A percentile compares a stretch with the other conserved stretches of the same genome.
These are phyloP conservation scores for Populus pruinosa DNA, from an alignment of 345 rosid species.

Conservation along the genomic window DNA sequence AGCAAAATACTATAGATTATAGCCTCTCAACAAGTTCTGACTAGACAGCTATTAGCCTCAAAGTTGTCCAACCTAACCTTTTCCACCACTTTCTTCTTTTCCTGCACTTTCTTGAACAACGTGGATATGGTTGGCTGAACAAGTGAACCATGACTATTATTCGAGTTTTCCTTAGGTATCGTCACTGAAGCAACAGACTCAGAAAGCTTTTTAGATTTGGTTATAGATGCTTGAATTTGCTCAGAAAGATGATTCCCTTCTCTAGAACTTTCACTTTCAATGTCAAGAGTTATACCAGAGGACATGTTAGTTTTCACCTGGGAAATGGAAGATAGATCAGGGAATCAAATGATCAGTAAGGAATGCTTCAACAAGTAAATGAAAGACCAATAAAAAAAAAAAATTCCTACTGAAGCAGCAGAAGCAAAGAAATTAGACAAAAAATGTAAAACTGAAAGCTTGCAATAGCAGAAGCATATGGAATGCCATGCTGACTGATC, in stretches of 20 bases:
- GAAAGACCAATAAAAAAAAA: not conserved
- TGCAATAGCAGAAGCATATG: not conserved
- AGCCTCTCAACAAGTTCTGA: not conserved
- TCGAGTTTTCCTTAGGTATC: conserved; percentile 32
- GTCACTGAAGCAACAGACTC: conserved; percentile 26
- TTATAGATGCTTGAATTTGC: conserved; percentile 19
- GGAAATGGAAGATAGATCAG: conserved; percentile 1
- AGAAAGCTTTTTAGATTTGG: conserved; percentile 28
- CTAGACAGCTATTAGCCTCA: not conserved
- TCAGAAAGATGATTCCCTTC: conserved; percentile 16
- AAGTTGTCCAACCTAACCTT: conserved; percentile 35
- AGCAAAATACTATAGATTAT: not conserved
- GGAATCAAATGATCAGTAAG: conserved; percentile 8
- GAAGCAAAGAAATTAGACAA: conserved; percentile 8
- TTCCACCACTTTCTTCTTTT: conserved; percentile 39
- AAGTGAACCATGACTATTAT: conserved; percentile 42
- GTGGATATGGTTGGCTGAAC: conserved; percentile 77
- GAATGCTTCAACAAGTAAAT: not conserved
- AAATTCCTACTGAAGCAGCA: not conserved
- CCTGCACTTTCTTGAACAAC: conserved; percentile 49
- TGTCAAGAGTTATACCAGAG: conserved; percentile 10
- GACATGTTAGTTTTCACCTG: conserved; percentile 31
- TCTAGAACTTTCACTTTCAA: conserved; percentile 17
- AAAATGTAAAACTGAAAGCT: not conserved
- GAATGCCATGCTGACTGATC: not conserved